phyloP scores from a whole-genome alignment of 805 yeast genomes.

The Candida verbasci region DNA sequence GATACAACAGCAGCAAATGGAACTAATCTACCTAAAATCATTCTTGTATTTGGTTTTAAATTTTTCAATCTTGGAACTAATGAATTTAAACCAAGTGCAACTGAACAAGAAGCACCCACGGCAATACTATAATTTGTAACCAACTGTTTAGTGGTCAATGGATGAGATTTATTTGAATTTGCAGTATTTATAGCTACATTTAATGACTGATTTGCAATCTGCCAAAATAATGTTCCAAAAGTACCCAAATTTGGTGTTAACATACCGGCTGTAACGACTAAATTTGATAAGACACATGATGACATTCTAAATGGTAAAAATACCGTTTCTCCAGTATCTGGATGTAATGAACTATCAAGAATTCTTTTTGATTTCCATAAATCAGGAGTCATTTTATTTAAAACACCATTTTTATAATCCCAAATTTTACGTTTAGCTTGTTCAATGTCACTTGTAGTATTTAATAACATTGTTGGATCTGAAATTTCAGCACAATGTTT shows the following conservation, averaged over 20 bases:
- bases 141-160: slow-evolving; percentile 74
- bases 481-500: slow-evolving; percentile 90
- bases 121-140: slow-evolving; percentile 79
- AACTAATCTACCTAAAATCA: slow-evolving; percentile 78
- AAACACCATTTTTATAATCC: slow-evolving; percentile 68
- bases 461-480: slow-evolving; percentile 85
- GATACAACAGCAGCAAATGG: slow-evolving; percentile 99
- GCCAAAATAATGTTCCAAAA: slow-evolving; percentile 94
- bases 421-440: slow-evolving; percentile 62
- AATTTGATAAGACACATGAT: slow-evolving; percentile 85
- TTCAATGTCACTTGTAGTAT: slow-evolving; percentile 58
- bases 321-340: slow-evolving; percentile 94
- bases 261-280: slow-evolving; percentile 97
- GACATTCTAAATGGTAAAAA: slow-evolving; percentile 96
- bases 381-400: slow-evolving; percentile 64
- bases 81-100: slow-evolving; percentile 88
- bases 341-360: slow-evolving; percentile 90
- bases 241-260: slow-evolving; percentile 89
- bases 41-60: slow-evolving; percentile 63
- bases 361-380: slow-evolving; percentile 86
- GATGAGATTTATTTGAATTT: slow-evolving; percentile 93
- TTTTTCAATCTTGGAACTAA: slow-evolving; percentile 80
- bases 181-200: slow-evolving; percentile 97
- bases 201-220: slow-evolving; percentile 92
- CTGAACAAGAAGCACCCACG: slow-evolving; percentile 91